These are phyloP conservation scores for Puccinia polysora DNA, from an alignment of 1,284 basidiomycete species.

Conservation along the genomic window DNA sequence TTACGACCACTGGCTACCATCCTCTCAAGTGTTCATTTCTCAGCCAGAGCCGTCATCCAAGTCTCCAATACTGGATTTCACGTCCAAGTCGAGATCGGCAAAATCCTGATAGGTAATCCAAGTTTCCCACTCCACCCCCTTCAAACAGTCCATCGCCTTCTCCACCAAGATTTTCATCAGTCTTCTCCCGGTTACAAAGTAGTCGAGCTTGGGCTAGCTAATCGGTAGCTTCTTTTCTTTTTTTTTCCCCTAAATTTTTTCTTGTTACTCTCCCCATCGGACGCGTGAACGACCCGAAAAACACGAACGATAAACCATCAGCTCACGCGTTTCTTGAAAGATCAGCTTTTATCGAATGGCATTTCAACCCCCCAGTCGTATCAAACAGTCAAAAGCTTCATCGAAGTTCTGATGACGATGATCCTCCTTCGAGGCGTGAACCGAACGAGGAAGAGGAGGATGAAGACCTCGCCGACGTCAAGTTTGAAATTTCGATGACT, in stretches of 20 bases:
- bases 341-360: slow-evolving; percentile 22
- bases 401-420: background rate
- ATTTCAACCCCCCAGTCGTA: slow-evolving; percentile 18
- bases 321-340: slow-evolving; percentile 35
- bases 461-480: background rate
- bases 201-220: too few relatives aligned
- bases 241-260: background rate
- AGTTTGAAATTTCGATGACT: slow-evolving; percentile 39
- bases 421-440: background rate
- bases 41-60: slow-evolving; percentile 19
- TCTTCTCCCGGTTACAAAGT: too few relatives aligned
- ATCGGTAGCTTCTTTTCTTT: background rate
- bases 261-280: background rate
- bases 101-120: slow-evolving; percentile 32
- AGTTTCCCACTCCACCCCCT: too few relatives aligned
- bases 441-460: slow-evolving; percentile 5
- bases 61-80: slow-evolving; percentile 12
- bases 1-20: slow-evolving; percentile 24
- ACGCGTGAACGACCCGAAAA: background rate
- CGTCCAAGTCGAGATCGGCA: slow-evolving; percentile 30
- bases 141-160: too few relatives aligned
- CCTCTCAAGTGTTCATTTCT: slow-evolving; percentile 37
- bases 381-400: background rate
- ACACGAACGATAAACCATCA: background rate
- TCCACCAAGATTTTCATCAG: too few relatives aligned